These are phyloP conservation scores for Clarireedia monteithiana DNA, from an alignment of 2,329 filamentous ascomycete genomes.

Conservation along the genomic window DNA sequence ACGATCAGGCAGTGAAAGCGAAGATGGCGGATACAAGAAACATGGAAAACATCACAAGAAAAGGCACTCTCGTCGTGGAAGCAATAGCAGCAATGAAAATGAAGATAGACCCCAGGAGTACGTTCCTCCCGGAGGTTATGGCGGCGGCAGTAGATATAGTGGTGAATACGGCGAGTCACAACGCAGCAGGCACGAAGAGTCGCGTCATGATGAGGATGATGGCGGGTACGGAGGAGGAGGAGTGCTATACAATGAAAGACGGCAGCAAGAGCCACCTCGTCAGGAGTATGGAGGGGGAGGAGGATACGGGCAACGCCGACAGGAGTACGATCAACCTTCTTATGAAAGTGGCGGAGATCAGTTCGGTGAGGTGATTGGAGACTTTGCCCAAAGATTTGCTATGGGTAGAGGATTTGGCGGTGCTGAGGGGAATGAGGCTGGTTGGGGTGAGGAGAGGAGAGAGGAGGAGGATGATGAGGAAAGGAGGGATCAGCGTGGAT, in stretches of 20 bases:
- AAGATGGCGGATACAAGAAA: conserved; percentile 23
- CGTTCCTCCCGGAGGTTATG: conserved; percentile 13
- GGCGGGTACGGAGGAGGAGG: background rate
- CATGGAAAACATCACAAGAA: conserved; percentile 25
- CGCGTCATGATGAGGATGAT: conserved; percentile 3
- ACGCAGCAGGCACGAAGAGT: background rate
- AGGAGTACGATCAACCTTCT: conserved; percentile 1
- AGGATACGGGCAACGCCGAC: conserved; percentile 4
- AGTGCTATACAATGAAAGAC: background rate
- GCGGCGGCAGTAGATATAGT: background rate
- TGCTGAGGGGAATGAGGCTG: background rate
- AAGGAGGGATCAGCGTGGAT: conserved; percentile 11
- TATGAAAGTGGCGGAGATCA: background rate
- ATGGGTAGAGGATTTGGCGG: conserved; percentile 1
- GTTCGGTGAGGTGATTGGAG: conserved; percentile 7
- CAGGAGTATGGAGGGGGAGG: conserved; percentile 1
- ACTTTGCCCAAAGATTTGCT: conserved; percentile 3
- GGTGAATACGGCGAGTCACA: background rate
- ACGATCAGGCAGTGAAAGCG: conserved; percentile 24
- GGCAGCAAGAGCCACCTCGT: background rate
- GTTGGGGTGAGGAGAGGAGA: background rate
- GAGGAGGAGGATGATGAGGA: conserved; percentile 37
- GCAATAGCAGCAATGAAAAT: conserved; percentile 14
- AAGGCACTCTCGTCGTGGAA: conserved; percentile 16
- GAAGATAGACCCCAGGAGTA: conserved; percentile 14